These are phyloP conservation scores for Arabis alpina DNA, from an alignment of 345 rosid species.

Conservation along the genomic window DNA sequence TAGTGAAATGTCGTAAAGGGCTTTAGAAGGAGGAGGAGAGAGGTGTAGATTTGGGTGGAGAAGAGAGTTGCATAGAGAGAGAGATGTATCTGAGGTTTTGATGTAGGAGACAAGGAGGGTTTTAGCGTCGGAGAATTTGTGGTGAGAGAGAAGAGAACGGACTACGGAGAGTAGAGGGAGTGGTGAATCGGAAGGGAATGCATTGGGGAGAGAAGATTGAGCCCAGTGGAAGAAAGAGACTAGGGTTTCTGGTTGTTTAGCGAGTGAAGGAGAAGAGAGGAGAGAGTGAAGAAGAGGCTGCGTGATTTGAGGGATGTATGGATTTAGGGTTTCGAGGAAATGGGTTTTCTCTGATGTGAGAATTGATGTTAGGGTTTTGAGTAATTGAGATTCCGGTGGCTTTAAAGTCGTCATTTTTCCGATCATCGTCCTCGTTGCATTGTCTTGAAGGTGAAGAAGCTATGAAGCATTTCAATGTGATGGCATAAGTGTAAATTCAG, in stretches of 20 bases:
- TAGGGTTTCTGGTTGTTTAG: constrained; percentile 54
- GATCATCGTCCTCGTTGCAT: constrained; percentile 9
- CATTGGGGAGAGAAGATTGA: constrained; percentile 46
- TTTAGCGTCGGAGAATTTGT: constrained; percentile 70
- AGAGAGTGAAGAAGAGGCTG: constrained; percentile 57
- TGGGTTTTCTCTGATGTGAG: constrained; percentile 46
- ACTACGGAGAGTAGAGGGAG: constrained; percentile 67
- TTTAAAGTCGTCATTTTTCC: constrained; percentile 40
- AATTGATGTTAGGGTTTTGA: constrained; percentile 50
- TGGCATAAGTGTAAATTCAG: neutral
- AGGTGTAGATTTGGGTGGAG: constrained; percentile 48
- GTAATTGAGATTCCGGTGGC: constrained; percentile 42
- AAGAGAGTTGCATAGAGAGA: constrained; percentile 55
- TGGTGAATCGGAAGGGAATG: constrained; percentile 47
- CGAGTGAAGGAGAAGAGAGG: constrained; percentile 55
- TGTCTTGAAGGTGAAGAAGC: constrained; percentile 10
- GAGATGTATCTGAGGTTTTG: constrained; percentile 48
- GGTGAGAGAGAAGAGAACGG: constrained; percentile 54
- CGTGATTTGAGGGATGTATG: constrained; percentile 55
- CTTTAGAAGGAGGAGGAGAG: constrained; percentile 46
- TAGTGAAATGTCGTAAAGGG: constrained; percentile 63
- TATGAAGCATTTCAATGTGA: constrained; percentile 2
- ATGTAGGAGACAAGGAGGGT: constrained; percentile 67
- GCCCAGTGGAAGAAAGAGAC: constrained; percentile 65
- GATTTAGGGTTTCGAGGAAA: constrained; percentile 51